Base-by-base conservation (phyloP, 2,329 filamentous ascomycete genomes). In the Phaeosphaeriaceae sp. region DNA sequence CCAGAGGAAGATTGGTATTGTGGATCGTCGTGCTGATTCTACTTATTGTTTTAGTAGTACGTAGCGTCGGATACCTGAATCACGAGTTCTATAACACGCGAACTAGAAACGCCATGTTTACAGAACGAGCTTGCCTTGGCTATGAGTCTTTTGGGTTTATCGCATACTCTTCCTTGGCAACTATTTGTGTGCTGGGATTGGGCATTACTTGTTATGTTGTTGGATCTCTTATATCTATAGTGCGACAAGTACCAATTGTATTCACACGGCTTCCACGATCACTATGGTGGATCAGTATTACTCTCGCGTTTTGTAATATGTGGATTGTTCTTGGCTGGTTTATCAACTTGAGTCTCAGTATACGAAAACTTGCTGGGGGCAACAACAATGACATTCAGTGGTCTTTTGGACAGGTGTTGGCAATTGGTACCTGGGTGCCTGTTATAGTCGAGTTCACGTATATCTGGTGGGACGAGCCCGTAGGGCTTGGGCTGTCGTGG, bases 401-500 rank as follows among this genome's bases (percentile, higher is more conserved):
- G 38, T 36, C 46, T 9, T 49, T 49, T 26, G 46, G 46, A 13
- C 40, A 49, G 40, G n/a, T 49, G 13, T 26, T 49, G 9, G 46
- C 46, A 6, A 17, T 49, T 7, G 23, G 40, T 5, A 49, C 46
- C 6, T 49, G 46, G 46, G 33, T 49, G 15, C 46, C 46, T 2
- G 40, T 49, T 23, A 5, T 49, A 7, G 40, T 49, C 4, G 46
- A 49, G 17, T 44, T 49, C 15, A 18, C 6, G 11, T 49, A 49
- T 16, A n/a, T 49, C 11, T 49, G 16, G 32, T 44, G 33, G 18
- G 16, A 44, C n/a, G 16, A 28, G 28, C 40, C 46, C 3, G 12
- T 20, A 7, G 40, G n/a, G n/a, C n/a, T n/a, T n/a, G n/a, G n/a
- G n/a, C n/a, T n/a, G n/a, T n/a, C n/a, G n/a, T n/a, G n/a, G n/a